Percentiles rank a stretch among this genome's conserved stretches.
phyloP scores from a whole-genome alignment of 495 filamentous ascomycete genomes.

The Beverwykella pulmonaria region DNA sequence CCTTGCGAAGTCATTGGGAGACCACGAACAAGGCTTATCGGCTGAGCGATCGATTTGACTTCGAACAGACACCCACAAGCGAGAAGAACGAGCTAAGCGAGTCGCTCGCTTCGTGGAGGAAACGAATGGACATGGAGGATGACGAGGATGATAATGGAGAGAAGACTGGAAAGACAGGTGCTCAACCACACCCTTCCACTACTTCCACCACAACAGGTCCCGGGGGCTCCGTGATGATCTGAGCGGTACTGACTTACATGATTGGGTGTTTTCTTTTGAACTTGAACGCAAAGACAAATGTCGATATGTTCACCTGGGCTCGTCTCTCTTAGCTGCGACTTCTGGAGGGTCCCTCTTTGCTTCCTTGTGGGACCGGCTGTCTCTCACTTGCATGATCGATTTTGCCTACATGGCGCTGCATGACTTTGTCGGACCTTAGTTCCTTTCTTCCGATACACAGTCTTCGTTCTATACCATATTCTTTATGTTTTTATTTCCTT shows the following conservation, averaged over 20 bases:
- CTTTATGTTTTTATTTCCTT: background rate
- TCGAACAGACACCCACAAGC: slow-evolving; percentile 65
- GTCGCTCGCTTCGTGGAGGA: slow-evolving; percentile 40
- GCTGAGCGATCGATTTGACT: slow-evolving; percentile 81
- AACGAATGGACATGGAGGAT: slow-evolving; percentile 40
- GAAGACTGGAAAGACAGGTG: background rate
- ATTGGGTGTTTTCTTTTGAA: background rate
- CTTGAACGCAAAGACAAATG: background rate
- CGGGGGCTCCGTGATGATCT: slow-evolving; percentile 34
- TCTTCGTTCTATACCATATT: slow-evolving; percentile 20
- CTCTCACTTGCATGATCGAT: background rate
- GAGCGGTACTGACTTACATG: background rate
- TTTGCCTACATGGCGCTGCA: slow-evolving; percentile 1
- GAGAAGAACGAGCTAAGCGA: slow-evolving; percentile 39
- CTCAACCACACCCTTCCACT: background rate
- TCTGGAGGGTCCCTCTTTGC: background rate
- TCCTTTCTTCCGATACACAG: background rate
- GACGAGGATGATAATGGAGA: slow-evolving; percentile 23
- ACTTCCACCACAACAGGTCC: slow-evolving; percentile 17
- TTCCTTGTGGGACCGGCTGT: background rate
- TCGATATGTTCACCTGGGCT: background rate
- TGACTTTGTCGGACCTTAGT: background rate
- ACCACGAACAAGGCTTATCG: slow-evolving; percentile 92
- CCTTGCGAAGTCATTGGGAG: slow-evolving; percentile 89
- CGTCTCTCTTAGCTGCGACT: background rate